These are phyloP conservation scores for Blastobotrys muscicola DNA, from an alignment of 805 yeast species.

Conservation along the genomic window DNA sequence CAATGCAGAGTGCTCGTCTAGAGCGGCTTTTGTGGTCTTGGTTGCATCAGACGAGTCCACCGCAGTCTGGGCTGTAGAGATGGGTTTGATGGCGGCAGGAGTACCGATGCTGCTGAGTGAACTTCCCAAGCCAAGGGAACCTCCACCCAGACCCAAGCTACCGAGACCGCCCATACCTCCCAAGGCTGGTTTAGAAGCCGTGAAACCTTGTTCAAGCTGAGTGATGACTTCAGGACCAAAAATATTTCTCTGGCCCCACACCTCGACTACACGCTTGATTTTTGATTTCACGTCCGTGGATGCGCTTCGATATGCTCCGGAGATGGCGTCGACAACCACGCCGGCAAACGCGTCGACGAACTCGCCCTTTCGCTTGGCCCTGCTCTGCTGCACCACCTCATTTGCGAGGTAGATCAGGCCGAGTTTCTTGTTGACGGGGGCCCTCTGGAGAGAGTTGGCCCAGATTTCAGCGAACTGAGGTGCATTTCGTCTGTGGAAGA, in stretches of 20 bases:
- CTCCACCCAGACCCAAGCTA: constrained; percentile 1
- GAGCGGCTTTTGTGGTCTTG: constrained; percentile 5
- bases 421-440: constrained; percentile 37
- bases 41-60: constrained; percentile 3
- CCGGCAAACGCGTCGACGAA: constrained; percentile 49
- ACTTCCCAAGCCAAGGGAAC: no score
- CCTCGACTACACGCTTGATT: constrained; percentile 47
- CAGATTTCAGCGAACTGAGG: constrained; percentile 43
- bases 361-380: constrained; percentile 49
- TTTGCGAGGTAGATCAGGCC: constrained; percentile 63
- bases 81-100: no score
- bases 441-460: constrained; percentile 32
- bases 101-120: no score
- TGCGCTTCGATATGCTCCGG: constrained; percentile 28
- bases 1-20: constrained; percentile 10
- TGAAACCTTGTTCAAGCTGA: background rate
- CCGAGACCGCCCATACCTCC: constrained; percentile 1
- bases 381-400: constrained; percentile 73
- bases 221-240: constrained; percentile 31
- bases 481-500: constrained; percentile 58
- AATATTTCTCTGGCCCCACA: constrained; percentile 58
- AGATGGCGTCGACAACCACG: constrained; percentile 33
- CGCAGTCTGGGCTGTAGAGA: no score
- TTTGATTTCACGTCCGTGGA: constrained; percentile 40
- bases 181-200: background rate